Evolutionary conservation across 495 filamentous ascomycete genomes (phyloP).

Genomic region (Opeltia flavorubescens): DNA sequence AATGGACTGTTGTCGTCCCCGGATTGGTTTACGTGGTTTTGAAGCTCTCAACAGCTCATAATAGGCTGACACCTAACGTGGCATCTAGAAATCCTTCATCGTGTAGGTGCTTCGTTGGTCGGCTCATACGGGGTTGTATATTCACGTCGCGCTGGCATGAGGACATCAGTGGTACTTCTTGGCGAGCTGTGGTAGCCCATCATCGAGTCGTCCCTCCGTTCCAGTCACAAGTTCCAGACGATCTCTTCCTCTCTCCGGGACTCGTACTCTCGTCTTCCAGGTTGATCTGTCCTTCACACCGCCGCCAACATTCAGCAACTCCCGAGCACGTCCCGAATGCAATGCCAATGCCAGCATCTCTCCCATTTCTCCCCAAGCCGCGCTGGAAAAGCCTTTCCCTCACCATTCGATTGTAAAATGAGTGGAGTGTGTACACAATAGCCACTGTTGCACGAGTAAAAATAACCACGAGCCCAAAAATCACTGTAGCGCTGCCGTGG

Average conservation of each 20-base stretch:
- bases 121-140: no score
- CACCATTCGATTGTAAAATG: neutral
- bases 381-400: neutral
- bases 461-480: neutral
- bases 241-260: neutral
- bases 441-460: neutral
- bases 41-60: no score
- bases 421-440: neutral
- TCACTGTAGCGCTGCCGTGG: neutral
- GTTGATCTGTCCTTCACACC: neutral
- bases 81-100: no score
- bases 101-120: no score
- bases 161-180: neutral
- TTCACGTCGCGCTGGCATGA: no score
- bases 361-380: neutral
- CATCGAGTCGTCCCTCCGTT: neutral
- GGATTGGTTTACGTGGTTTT: no score
- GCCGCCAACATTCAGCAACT: neutral
- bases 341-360: slow-evolving; percentile 1
- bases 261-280: neutral
- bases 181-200: neutral
- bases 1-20: no score
- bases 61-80: no score
- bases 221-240: neutral
- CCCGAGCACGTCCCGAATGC: neutral